phyloP scores from a whole-genome alignment of 1,284 basidiomycete genomes.

The Ustilago nuda region DNA sequence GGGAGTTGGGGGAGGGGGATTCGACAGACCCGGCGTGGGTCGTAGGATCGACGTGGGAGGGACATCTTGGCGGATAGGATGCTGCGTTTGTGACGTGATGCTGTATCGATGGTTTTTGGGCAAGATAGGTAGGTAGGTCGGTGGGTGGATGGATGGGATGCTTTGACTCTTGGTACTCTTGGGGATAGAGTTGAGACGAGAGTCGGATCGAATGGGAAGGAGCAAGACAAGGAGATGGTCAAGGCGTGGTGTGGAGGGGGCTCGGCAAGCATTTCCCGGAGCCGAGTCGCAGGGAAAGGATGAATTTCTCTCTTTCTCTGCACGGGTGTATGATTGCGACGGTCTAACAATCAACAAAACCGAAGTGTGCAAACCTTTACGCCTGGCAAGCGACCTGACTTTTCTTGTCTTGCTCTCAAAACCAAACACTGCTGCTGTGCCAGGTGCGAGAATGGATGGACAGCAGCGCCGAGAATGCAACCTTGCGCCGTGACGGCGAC shows the following conservation, averaged over 20 bases:
- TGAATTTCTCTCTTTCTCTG: not conserved
- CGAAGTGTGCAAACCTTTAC: too few species aligned
- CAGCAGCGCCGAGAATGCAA: too few species aligned
- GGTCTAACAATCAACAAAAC: too few species aligned
- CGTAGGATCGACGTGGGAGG: conserved; percentile 81
- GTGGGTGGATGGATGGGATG: conserved; percentile 1
- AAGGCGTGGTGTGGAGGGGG: conserved; percentile 18
- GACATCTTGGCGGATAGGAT: conserved; percentile 72
- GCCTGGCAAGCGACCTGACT: too few species aligned
- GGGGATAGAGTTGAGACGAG: not conserved
- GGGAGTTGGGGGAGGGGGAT: conserved; percentile 71
- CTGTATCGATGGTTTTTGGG: not conserved
- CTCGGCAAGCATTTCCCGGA: conserved; percentile 3
- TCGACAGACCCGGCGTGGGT: conserved; percentile 84
- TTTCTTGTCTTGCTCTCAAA: too few species aligned
- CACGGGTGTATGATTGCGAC: too few species aligned
- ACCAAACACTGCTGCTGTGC: too few species aligned
- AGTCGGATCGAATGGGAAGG: not conserved
- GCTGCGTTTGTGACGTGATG: not conserved
- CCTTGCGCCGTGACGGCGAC: too few species aligned
- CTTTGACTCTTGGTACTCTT: not conserved
- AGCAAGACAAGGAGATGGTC: not conserved
- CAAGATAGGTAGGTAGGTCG: not conserved
- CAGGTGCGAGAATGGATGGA: too few species aligned
- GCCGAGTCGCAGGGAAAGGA: conserved; percentile 3